Conservation (phyloP, 148 eudicot genomes). For the Chenopodium berlandieri region DNA sequence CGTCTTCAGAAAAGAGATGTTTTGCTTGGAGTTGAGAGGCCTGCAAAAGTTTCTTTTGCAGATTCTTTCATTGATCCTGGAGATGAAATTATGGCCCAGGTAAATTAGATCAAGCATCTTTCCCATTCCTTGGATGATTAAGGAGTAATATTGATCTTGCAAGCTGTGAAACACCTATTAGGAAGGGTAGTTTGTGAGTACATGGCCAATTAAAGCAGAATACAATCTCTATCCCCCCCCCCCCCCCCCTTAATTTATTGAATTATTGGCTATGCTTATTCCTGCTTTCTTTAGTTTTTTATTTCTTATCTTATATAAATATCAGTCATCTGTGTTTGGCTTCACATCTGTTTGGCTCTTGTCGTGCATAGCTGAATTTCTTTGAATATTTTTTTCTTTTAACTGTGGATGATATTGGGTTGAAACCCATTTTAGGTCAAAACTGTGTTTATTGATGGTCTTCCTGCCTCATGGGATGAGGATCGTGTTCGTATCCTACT, state of each 20-base stretch:
- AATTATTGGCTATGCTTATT: neutral
- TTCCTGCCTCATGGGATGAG: constrained; percentile 96
- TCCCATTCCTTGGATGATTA: constrained; percentile 9
- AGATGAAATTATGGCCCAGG: constrained; percentile 99
- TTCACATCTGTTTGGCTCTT: neutral
- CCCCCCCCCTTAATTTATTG: neutral
- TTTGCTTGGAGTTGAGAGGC: constrained; percentile 84
- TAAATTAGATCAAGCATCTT: constrained; percentile 36
- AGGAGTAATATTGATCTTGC: constrained; percentile 15
- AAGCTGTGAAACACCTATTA: neutral
- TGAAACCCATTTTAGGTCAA: constrained; percentile 60
- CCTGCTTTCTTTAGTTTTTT: neutral
- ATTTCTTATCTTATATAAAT: too few species aligned
- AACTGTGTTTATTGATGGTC: constrained; percentile 91
- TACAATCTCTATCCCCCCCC: neutral
- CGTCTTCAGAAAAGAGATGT: constrained; percentile 90
- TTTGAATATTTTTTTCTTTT: constrained; percentile 1
- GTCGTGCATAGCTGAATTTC: constrained; percentile 1
- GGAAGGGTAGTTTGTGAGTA: neutral
- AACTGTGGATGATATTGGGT: constrained; percentile 14
- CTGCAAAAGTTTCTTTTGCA: constrained; percentile 97
- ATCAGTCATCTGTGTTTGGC: neutral
- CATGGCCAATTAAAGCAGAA: neutral
- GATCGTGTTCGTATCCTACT: constrained; percentile 69
- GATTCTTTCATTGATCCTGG: constrained; percentile 97